Conservation (phyloP, 371 early-diverging fungal genomes). For the Mortierella sp. region DNA sequence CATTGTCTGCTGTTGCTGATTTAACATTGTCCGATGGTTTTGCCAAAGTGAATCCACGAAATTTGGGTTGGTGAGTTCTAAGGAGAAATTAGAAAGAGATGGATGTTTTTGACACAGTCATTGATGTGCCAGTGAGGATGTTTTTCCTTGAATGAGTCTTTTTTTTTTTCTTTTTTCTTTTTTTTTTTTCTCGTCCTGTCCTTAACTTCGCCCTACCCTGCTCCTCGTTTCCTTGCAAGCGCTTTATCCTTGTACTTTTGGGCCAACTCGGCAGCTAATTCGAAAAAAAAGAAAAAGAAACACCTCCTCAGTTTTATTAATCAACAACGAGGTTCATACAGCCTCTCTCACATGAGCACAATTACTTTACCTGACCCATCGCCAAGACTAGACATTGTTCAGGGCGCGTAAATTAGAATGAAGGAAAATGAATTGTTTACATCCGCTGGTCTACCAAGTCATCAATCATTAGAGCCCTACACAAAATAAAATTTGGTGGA, state of each 20-base stretch:
- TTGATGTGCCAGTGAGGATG: neutral
- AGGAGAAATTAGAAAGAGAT: neutral
- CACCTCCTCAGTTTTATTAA: neutral
- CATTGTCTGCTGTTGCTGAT: neutral
- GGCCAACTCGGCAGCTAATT: slow-evolving; percentile 26
- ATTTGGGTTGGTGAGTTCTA: slow-evolving; percentile 47
- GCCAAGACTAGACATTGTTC: slow-evolving; percentile 19
- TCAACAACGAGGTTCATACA: neutral
- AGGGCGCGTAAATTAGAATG: slow-evolving; percentile 2
- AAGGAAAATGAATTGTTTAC: neutral
- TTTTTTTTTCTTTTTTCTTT: too few species aligned
- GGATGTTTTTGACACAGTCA: neutral
- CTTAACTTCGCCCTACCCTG: slow-evolving; percentile 34
- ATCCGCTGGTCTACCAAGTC: neutral
- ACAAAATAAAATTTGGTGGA: neutral
- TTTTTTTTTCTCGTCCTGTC: too few species aligned
- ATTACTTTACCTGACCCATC: slow-evolving; percentile 22
- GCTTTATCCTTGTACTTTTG: slow-evolving; percentile 42
- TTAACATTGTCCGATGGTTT: slow-evolving; percentile 13
- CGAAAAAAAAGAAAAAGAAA: neutral
- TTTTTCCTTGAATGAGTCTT: neutral
- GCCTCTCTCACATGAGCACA: neutral
- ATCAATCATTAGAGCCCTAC: neutral
- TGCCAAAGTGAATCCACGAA: slow-evolving; percentile 39
- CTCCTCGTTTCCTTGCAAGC: slow-evolving; percentile 47